Conservation (phyloP, 202 grass and related monocot genomes). For the Musa balbisiana region DNA sequence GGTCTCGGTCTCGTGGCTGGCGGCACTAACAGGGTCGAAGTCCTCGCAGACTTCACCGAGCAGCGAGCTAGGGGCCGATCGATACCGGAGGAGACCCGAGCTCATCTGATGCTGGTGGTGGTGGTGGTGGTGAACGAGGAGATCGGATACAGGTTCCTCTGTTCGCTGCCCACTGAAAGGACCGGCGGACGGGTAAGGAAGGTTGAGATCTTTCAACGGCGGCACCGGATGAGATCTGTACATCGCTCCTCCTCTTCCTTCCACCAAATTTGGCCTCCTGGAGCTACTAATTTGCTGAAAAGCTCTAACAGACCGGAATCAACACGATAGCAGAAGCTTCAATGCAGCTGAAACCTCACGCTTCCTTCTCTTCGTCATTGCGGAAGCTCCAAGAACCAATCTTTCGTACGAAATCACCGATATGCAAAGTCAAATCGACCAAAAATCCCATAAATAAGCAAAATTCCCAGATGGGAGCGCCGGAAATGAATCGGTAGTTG, state of each 20-base stretch:
- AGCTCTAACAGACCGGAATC: not conserved
- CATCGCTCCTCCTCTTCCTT: slow-evolving; percentile 32
- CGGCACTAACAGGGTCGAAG: slow-evolving; percentile 34
- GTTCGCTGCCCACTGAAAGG: slow-evolving; percentile 20
- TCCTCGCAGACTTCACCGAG: slow-evolving; percentile 72
- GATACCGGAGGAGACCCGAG: slow-evolving; percentile 69
- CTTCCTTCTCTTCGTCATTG: slow-evolving; percentile 1
- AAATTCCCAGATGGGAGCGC: not conserved
- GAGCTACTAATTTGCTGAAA: too few species aligned
- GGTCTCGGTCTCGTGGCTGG: slow-evolving; percentile 50
- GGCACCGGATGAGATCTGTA: slow-evolving; percentile 54
- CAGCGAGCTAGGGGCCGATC: slow-evolving; percentile 69
- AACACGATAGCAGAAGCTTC: not conserved
- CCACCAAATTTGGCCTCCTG: not conserved
- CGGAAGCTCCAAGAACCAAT: not conserved
- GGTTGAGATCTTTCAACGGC: slow-evolving; percentile 83
- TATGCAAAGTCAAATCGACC: not conserved
- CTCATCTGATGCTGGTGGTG: slow-evolving; percentile 39
- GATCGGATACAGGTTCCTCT: slow-evolving; percentile 27
- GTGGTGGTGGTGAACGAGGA: slow-evolving; percentile 14
- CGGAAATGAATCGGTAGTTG: not conserved
- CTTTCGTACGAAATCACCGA: not conserved
- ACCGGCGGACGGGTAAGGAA: slow-evolving; percentile 36
- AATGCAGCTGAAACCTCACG: not conserved
- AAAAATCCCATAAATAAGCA: not conserved